Conservation (phyloP, 2,329 filamentous ascomycete species). For the Basipetospora chlamydospora region DNA sequence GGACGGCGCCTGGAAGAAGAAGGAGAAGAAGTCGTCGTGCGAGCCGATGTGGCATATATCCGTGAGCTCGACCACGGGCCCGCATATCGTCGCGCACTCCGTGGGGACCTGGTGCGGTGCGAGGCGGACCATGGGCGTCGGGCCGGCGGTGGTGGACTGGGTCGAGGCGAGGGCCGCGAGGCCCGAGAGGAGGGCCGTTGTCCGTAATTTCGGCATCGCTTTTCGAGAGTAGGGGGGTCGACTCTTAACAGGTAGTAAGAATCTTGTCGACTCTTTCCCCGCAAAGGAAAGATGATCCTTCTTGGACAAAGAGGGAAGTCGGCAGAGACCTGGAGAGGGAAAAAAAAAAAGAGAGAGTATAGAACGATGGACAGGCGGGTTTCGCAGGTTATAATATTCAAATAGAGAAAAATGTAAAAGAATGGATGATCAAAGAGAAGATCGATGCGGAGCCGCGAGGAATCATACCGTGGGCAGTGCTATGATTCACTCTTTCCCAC, state of each 20-base stretch:
- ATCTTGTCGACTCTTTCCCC: no score
- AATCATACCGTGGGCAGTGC: no score
- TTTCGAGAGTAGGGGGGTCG: neutral
- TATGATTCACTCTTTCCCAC: neutral
- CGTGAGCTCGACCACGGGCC: constrained; percentile 27
- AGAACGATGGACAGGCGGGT: neutral
- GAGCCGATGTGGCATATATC: constrained; percentile 17
- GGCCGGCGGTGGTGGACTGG: constrained; percentile 13
- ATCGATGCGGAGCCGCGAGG: neutral
- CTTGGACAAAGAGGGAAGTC: neutral
- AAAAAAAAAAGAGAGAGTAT: constrained; percentile 1
- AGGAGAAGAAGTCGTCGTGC: constrained; percentile 8
- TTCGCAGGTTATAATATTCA: neutral
- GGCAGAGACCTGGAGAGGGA: constrained; percentile 7
- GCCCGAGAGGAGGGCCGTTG: constrained; percentile 1
- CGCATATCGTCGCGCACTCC: constrained; percentile 25
- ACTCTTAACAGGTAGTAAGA: no score
- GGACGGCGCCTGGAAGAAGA: no score
- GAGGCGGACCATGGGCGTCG: constrained; percentile 15
- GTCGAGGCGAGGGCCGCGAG: constrained; percentile 14
- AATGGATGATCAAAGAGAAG: neutral
- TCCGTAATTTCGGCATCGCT: constrained; percentile 1
- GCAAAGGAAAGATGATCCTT: no score
- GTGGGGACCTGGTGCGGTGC: constrained; percentile 22
- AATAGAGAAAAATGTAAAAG: neutral